These are phyloP conservation scores for Xylaria nigripes DNA, from an alignment of 495 filamentous ascomycete species.

Conservation along the genomic window DNA sequence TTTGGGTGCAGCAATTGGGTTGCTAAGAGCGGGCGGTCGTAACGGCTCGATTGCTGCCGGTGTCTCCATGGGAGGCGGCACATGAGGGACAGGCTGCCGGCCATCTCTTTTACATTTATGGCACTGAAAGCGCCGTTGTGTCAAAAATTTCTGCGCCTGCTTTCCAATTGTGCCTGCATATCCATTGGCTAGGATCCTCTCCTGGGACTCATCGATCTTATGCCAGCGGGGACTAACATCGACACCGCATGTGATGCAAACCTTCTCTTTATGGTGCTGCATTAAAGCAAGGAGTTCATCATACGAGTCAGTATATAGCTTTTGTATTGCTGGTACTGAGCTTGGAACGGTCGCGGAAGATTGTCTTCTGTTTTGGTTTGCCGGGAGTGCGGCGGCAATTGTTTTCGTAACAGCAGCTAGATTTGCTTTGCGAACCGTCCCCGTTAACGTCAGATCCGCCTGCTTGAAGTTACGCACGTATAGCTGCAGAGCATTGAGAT, in stretches of 20 bases:
- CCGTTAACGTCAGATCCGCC: conserved; percentile 79
- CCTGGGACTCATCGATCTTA: conserved; percentile 34
- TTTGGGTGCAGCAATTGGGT: conserved; percentile 7
- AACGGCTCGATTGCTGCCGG: conserved; percentile 29
- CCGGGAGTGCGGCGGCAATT: conserved; percentile 19
- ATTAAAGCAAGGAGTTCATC: conserved; percentile 1
- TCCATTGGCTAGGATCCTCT: conserved; percentile 35
- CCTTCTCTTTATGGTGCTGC: conserved; percentile 31
- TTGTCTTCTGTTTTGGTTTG: conserved; percentile 28
- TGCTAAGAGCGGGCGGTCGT: conserved; percentile 21
- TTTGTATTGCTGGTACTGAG: conserved; percentile 1
- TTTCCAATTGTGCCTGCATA: conserved; percentile 30
- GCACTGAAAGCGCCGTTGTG: conserved; percentile 46
- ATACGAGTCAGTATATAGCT: not conserved
- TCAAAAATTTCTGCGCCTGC: conserved; percentile 39
- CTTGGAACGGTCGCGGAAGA: conserved; percentile 26
- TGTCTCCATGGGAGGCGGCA: conserved; percentile 21
- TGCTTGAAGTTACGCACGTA: conserved; percentile 88
- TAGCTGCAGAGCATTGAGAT: conserved; percentile 68
- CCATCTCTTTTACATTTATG: conserved; percentile 47
- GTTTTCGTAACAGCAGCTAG: conserved; percentile 35
- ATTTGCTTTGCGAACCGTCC: conserved; percentile 80
- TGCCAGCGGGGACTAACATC: conserved; percentile 58
- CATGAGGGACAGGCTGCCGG: conserved; percentile 29
- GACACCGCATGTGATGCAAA: conserved; percentile 50